A percentile compares a stretch with the other conserved stretches of the same genome.
Conservation (phyloP, 83 land plant genomes). For the Thuja plicata region DNA sequence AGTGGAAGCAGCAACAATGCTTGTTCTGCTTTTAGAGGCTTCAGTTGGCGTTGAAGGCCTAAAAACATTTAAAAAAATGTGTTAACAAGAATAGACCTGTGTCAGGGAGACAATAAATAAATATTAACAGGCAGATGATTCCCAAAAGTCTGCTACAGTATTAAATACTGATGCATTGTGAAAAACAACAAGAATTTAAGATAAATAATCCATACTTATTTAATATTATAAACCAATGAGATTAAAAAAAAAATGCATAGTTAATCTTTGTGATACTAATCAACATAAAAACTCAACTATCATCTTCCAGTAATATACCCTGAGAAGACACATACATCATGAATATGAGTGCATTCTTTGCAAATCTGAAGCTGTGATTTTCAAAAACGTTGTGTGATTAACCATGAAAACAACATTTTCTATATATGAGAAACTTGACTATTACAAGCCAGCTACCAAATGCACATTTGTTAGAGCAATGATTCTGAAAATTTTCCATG, state of each 20-base stretch:
- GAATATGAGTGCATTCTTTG: background rate
- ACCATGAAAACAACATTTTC: background rate
- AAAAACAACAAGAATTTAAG: background rate
- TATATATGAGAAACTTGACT: background rate
- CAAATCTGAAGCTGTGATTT: background rate
- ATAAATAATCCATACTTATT: background rate
- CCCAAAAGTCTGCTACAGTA: background rate
- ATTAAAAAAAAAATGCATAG: background rate
- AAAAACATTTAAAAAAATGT: background rate
- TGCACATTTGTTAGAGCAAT: background rate
- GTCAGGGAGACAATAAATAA: background rate
- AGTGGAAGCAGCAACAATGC: background rate
- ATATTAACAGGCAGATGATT: background rate
- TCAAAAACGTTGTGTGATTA: background rate
- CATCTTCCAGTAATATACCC: background rate
- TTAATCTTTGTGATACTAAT: background rate
- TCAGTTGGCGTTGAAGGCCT: background rate
- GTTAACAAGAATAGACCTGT: background rate
- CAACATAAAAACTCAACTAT: background rate
- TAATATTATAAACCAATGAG: background rate
- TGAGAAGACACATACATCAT: background rate
- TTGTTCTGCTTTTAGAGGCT: constrained; percentile 3
- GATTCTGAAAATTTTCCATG: background rate
- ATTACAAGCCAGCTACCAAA: background rate
- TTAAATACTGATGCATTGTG: background rate